These are phyloP conservation scores for Oryza glumipatula DNA, from an alignment of 176 grass and related monocot species.

Conservation along the genomic window DNA sequence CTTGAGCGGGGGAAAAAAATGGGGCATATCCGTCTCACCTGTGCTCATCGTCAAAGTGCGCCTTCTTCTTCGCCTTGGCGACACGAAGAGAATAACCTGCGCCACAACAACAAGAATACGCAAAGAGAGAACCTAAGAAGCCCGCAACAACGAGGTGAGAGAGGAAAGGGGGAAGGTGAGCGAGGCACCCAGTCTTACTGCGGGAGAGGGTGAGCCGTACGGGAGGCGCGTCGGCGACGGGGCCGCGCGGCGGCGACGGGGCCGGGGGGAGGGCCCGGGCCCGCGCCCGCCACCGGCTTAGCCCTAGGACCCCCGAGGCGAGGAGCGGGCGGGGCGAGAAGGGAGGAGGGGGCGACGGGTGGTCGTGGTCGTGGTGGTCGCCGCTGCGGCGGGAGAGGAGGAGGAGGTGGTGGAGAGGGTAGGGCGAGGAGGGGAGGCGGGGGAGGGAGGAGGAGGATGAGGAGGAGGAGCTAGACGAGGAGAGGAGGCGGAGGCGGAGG, in stretches of 20 bases:
- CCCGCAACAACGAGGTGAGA: not conserved
- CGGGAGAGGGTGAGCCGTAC: constrained; percentile 43
- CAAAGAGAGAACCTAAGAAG: not conserved
- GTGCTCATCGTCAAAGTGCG: constrained; percentile 72
- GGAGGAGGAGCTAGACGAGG: not conserved
- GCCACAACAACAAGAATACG: constrained; percentile 37
- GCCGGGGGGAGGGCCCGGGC: not conserved
- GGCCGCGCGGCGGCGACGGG: constrained; percentile 19
- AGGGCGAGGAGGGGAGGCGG: constrained; percentile 27
- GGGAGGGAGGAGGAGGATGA: not conserved
- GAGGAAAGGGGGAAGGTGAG: not conserved
- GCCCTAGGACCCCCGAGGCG: constrained; percentile 26
- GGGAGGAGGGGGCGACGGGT: not conserved
- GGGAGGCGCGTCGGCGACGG: constrained; percentile 37
- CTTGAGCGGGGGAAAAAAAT: not conserved
- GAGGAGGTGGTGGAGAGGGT: constrained; percentile 21
- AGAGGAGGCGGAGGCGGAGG: not conserved
- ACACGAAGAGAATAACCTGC: constrained; percentile 94
- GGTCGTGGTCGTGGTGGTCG: constrained; percentile 45
- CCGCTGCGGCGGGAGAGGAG: constrained; percentile 30
- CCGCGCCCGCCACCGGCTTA: constrained; percentile 17
- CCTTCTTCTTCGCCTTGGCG: constrained; percentile 72
- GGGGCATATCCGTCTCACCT: constrained; percentile 51
- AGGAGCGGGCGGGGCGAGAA: constrained; percentile 33
- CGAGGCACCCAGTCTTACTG: constrained; percentile 27